Conservation (phyloP, 805 yeast genomes). For the Hyphopichia homilentoma region DNA sequence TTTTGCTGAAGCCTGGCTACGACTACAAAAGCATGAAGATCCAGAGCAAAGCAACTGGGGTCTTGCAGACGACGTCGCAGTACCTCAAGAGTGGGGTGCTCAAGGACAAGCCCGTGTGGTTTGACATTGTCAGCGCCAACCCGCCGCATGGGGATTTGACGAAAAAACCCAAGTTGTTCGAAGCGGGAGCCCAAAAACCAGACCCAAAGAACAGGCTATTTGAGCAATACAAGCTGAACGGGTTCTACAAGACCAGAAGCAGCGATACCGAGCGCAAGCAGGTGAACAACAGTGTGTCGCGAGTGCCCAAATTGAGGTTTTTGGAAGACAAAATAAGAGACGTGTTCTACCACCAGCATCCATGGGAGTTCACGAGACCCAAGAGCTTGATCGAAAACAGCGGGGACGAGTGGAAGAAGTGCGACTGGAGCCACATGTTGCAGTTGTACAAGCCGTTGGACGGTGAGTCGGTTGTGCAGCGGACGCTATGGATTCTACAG, state of each 20-base stretch:
- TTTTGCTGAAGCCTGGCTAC: no score
- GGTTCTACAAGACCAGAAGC: constrained; percentile 45
- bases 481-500: constrained; percentile 37
- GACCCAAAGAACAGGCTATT: constrained; percentile 25
- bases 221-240: constrained; percentile 14
- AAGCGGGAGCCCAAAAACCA: constrained; percentile 16
- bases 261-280: constrained; percentile 31
- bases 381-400: constrained; percentile 74
- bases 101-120: constrained; percentile 81
- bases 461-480: constrained; percentile 65
- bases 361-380: constrained; percentile 96
- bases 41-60: constrained; percentile 64
- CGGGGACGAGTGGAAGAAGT: constrained; percentile 50
- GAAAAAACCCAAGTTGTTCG: constrained; percentile 37
- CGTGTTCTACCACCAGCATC: constrained; percentile 87
- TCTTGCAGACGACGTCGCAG: constrained; percentile 78
- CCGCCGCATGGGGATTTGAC: constrained; percentile 73
- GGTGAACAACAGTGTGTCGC: constrained; percentile 38
- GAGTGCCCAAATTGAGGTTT: constrained; percentile 52
- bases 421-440: constrained; percentile 76
- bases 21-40: constrained; percentile 53
- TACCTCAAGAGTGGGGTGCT: constrained; percentile 70
- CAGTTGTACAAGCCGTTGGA: constrained; percentile 75
- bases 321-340: constrained; percentile 80
- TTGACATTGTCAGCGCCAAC: constrained; percentile 70